Evolutionary conservation across 2,329 filamentous ascomycete species (phyloP).

Genomic region (Monosporascus sp.): DNA sequence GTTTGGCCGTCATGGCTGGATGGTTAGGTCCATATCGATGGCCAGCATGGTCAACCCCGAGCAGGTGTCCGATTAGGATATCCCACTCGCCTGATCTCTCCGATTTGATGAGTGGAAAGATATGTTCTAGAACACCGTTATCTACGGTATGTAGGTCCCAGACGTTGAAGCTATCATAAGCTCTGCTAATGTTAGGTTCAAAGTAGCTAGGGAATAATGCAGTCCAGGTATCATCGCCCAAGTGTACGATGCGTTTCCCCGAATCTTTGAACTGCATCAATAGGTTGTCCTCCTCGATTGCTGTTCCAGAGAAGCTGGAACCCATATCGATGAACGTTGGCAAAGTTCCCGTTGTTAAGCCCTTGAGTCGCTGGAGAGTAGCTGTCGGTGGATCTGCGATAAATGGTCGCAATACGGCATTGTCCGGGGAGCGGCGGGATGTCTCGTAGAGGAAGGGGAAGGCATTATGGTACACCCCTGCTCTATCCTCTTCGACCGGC

Average conservation of each 20-base stretch:
- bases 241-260: conserved; percentile 74
- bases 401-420: conserved; percentile 88
- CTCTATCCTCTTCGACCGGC: conserved; percentile 55
- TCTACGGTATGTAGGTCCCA: conserved; percentile 97
- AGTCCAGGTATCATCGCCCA: conserved; percentile 98
- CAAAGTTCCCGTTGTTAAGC: conserved; percentile 88
- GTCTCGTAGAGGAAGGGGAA: conserved; percentile 84
- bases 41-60: conserved; percentile 95
- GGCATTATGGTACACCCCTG: conserved; percentile 76
- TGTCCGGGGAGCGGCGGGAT: conserved; percentile 65
- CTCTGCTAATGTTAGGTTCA: conserved; percentile 74
- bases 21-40: conserved; percentile 95
- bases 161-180: conserved; percentile 97
- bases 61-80: conserved; percentile 86
- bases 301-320: conserved; percentile 90
- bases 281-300: conserved; percentile 88
- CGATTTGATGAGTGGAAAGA: conserved; percentile 73
- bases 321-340: conserved; percentile 93
- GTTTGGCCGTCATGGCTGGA: conserved; percentile 82
- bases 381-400: conserved; percentile 95
- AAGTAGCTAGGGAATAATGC: conserved; percentile 92
- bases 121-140: conserved; percentile 86
- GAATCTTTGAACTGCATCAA: conserved; percentile 61
- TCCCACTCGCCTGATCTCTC: conserved; percentile 74
- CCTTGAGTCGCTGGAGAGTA: conserved; percentile 88